phyloP scores from a whole-genome alignment of 441 rosid species.

The Mallotus repandus region DNA sequence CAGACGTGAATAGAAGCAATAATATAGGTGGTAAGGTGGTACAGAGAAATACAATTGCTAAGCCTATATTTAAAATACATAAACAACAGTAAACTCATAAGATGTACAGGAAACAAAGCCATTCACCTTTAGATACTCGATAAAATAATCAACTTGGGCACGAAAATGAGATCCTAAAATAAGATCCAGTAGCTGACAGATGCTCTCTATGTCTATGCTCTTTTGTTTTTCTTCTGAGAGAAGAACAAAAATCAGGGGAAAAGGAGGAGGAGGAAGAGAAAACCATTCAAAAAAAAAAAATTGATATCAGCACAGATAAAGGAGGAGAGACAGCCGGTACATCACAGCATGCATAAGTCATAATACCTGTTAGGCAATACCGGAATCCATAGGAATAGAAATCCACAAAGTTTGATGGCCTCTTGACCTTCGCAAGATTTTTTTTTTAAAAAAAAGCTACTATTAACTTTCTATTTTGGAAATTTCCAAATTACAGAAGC shows the following conservation, averaged over 20 bases:
- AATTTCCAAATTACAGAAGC: background rate
- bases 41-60: background rate
- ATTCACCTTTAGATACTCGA: slow-evolving; percentile 73
- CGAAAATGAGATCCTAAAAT: slow-evolving; percentile 80
- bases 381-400: slow-evolving; percentile 89
- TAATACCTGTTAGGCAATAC: slow-evolving; percentile 86
- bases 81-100: slow-evolving; percentile 9
- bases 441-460: slow-evolving; percentile 17
- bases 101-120: slow-evolving; percentile 2
- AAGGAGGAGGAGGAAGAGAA: slow-evolving; percentile 8
- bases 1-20: background rate
- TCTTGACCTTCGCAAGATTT: slow-evolving; percentile 56
- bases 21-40: slow-evolving; percentile 1
- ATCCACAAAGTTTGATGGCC: slow-evolving; percentile 79
- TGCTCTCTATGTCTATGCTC: slow-evolving; percentile 96
- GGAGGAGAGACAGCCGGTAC: slow-evolving; percentile 10
- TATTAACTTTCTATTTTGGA: background rate
- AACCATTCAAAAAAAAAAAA: background rate
- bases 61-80: background rate
- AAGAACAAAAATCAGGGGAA: background rate
- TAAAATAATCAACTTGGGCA: slow-evolving; percentile 83
- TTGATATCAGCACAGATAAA: background rate
- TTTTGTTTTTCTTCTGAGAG: slow-evolving; percentile 95
- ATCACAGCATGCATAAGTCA: slow-evolving; percentile 16
- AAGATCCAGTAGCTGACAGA: slow-evolving; percentile 81